phyloP scores from a whole-genome alignment of 352 stramenopile genomes.

The Pythium brassicae region DNA sequence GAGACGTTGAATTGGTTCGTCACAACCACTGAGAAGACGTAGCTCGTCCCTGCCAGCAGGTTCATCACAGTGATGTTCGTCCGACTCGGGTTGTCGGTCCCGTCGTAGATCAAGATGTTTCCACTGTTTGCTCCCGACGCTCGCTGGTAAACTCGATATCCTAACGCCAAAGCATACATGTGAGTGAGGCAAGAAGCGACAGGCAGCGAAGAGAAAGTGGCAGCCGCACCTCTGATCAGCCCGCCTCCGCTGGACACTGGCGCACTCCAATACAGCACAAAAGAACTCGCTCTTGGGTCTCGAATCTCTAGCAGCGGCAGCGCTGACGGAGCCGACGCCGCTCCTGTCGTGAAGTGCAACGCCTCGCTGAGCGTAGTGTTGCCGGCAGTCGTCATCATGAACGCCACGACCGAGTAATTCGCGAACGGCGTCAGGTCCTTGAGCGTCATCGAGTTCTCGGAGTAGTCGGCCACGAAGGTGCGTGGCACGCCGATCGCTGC shows the following conservation, averaged over 20 bases:
- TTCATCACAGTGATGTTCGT: conserved; percentile 13
- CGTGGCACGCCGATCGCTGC: neutral
- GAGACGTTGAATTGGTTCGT: conserved; percentile 41
- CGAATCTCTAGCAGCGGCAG: conserved; percentile 9
- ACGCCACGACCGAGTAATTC: conserved; percentile 26
- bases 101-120: conserved; percentile 22
- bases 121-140: neutral
- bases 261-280: conserved; percentile 23
- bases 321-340: conserved; percentile 14
- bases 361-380: conserved; percentile 16
- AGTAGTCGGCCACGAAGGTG: conserved; percentile 7
- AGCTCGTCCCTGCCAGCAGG: conserved; percentile 24
- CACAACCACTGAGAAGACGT: conserved; percentile 32
- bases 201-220: neutral
- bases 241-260: conserved; percentile 40
- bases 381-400: conserved; percentile 9
- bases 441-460: conserved; percentile 9
- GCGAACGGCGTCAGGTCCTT: conserved; percentile 20
- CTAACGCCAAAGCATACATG: conserved; percentile 4
- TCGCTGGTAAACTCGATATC: conserved; percentile 23
- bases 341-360: conserved; percentile 19
- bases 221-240: conserved; percentile 23
- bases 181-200: neutral
- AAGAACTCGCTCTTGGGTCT: conserved; percentile 22
- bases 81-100: conserved; percentile 6